Conservation (phyloP, 73 alveolate species). For the Paramecium bursaria region DNA sequence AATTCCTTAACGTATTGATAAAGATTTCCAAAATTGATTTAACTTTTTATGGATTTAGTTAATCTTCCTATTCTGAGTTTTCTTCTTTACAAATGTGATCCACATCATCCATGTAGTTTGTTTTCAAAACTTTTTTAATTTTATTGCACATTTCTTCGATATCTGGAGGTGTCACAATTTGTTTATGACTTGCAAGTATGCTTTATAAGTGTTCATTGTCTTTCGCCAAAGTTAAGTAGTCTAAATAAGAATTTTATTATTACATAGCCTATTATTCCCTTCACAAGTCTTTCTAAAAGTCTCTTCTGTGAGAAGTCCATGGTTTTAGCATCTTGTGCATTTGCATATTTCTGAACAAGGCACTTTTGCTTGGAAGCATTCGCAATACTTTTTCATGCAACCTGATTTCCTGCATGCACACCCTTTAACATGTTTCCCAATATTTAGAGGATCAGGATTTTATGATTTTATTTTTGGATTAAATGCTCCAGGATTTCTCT, state of each 20-base stretch:
- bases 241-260: not conserved
- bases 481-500: slow-evolving; percentile 76
- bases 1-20: not conserved
- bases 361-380: slow-evolving; percentile 93
- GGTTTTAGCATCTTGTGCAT: slow-evolving; percentile 91
- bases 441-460: slow-evolving; percentile 74
- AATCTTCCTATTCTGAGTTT: not conserved
- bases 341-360: slow-evolving; percentile 90
- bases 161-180: not conserved
- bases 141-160: not conserved
- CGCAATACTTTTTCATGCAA: slow-evolving; percentile 96
- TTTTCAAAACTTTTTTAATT: not conserved
- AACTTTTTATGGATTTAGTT: not conserved
- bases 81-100: not conserved
- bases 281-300: slow-evolving; percentile 20
- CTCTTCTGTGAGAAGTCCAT: slow-evolving; percentile 51
- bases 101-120: not conserved
- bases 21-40: not conserved
- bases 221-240: slow-evolving; percentile 15
- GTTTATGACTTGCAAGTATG: not conserved
- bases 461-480: slow-evolving; percentile 75
- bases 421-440: slow-evolving; percentile 81
- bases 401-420: slow-evolving; percentile 95
- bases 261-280: slow-evolving; percentile 26
- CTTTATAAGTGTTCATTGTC: slow-evolving; percentile 9